Evolutionary conservation across 768 basidiomycete genomes (phyloP), one percentile per base, ranked within the genome.

Genomic region (Leucocoprinus sp.): DNA sequence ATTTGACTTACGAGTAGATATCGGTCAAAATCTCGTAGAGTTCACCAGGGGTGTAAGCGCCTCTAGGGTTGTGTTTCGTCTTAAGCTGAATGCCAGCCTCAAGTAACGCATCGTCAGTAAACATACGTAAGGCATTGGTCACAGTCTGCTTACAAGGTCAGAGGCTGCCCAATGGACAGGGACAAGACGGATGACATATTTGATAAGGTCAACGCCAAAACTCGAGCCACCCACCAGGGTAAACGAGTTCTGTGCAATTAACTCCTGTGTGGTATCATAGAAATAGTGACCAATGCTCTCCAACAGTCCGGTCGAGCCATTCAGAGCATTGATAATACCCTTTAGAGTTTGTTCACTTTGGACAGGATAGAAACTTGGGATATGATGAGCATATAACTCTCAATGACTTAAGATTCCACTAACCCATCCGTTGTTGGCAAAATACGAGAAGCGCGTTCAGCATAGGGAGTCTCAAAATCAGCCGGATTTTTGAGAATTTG

Each of bases 31-130:
- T 78, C 14, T 69, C 61, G 52, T 74, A 84, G 35, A 91, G 63
- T 54, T 85, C 74, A 34, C 63, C 53, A 24, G 80, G 70, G 1
- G 82, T 82, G 55, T 77, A 85, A 27, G 65, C 63, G n/a, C 82
- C 86, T n/a, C 67, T 54, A 18, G 69, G 66, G 11, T 71, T 57
- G 2, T 70, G 53, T 43, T 71, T 72, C 1, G 73, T 75, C 63
- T 82, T 86, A 43, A 90, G 65, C 15, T 68, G 60, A 48, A 91
- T 79, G 11, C 85, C 85, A 46, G 80, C 81, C 86, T 89, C 43
- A 8, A 23, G 42, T 42, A 23, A 40, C n/a, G 28, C 46, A 37
- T 31, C 50, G 36, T n/a, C n/a, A n/a, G 24, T 43, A 35, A 9
- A 14, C 36, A 33, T n/a, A 21, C 2, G 24, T 22, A 18, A 2